These are phyloP conservation scores for Bipolaris zeicola DNA, from an alignment of 2,329 filamentous ascomycete species.

Conservation along the genomic window DNA sequence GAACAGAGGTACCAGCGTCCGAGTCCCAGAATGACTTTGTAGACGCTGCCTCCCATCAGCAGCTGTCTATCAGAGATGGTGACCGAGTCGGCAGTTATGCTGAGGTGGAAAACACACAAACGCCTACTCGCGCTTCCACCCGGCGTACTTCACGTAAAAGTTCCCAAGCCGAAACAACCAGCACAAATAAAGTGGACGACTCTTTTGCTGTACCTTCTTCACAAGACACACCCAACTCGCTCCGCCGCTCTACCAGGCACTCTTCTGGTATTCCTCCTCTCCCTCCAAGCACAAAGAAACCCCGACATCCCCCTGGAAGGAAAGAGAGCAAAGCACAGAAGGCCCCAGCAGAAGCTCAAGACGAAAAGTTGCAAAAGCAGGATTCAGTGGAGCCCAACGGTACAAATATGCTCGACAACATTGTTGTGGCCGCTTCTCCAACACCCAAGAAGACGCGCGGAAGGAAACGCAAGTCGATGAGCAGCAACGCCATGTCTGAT, in stretches of 20 bases:
- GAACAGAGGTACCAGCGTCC: constrained; percentile 11
- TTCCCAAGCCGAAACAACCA: constrained; percentile 21
- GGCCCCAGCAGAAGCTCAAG: constrained; percentile 15
- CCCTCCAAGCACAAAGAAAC: constrained; percentile 29
- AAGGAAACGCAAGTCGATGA: constrained; percentile 31
- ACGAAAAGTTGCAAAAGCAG: not conserved
- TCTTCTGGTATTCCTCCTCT: constrained; percentile 28
- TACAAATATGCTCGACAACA: constrained; percentile 48
- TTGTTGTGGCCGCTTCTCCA: constrained; percentile 45
- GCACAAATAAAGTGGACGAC: constrained; percentile 44
- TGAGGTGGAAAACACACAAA: constrained; percentile 32
- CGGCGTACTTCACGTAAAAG: constrained; percentile 7
- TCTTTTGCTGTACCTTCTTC: constrained; percentile 40
- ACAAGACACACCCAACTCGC: constrained; percentile 24
- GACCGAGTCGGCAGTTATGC: constrained; percentile 22
- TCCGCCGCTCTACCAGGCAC: constrained; percentile 38
- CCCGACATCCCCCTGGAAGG: constrained; percentile 25
- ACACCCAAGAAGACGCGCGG: constrained; percentile 1
- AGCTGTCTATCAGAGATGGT: not conserved
- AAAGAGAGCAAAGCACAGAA: constrained; percentile 23
- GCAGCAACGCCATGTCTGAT: not conserved
- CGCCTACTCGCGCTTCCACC: constrained; percentile 6
- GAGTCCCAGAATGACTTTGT: constrained; percentile 31
- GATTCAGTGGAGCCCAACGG: constrained; percentile 22
- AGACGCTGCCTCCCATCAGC: constrained; percentile 30